Percentiles rank a stretch among this genome's conserved stretches.
Evolutionary conservation across 1,139 yeast genomes (phyloP).

Genomic region (Diutina mesorugosa): DNA sequence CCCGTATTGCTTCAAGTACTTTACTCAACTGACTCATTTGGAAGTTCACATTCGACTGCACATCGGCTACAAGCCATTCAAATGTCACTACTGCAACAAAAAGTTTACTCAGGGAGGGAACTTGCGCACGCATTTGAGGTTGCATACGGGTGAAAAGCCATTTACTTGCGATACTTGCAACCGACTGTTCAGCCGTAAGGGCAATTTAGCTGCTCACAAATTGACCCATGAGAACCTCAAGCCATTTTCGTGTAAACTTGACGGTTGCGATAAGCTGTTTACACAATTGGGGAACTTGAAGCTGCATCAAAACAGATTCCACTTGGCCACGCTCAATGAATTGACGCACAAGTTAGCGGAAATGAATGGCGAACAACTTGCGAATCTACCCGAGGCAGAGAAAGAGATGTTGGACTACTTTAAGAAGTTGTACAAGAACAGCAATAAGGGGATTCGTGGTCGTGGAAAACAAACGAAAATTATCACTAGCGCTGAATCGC

Average conservation of each 20-base stretch:
- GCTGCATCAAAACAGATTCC: conserved; percentile 88
- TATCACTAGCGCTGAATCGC: neutral
- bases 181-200: conserved; percentile 73
- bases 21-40: conserved; percentile 65
- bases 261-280: conserved; percentile 71
- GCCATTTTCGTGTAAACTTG: conserved; percentile 72
- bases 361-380: conserved; percentile 31
- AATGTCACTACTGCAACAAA: conserved; percentile 68
- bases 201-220: conserved; percentile 78
- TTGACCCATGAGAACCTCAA: conserved; percentile 69
- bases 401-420: conserved; percentile 62
- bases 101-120: conserved; percentile 89
- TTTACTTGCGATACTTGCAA: conserved; percentile 64
- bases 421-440: conserved; percentile 69
- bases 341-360: conserved; percentile 57
- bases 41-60: conserved; percentile 73
- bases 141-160: conserved; percentile 90
- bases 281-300: conserved; percentile 89
- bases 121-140: conserved; percentile 70
- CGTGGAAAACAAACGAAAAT: conserved; percentile 38
- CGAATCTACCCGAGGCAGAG: conserved; percentile 46
- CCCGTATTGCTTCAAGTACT: conserved; percentile 53
- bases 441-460: conserved; percentile 85
- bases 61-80: conserved; percentile 68
- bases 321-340: conserved; percentile 51